Conservation (phyloP, 106 monocot species). For the Dioscorea dumetorum region DNA sequence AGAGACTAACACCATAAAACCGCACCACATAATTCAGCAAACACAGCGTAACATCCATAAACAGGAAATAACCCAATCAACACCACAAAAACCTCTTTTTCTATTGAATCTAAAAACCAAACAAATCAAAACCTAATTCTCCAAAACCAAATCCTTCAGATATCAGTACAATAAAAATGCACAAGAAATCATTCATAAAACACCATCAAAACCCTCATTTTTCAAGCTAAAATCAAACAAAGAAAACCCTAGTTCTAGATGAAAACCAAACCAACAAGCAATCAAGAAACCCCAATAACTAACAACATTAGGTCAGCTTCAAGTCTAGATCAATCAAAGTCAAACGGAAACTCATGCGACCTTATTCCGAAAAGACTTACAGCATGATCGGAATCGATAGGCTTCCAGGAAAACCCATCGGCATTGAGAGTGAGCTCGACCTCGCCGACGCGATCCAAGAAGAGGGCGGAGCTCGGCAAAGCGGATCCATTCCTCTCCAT, state of each 20-base stretch:
- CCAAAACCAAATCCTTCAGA: no score
- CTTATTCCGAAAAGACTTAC: constrained; percentile 4
- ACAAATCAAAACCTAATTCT: no score
- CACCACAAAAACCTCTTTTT: no score
- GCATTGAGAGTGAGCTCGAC: constrained; percentile 30
- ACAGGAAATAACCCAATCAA: no score
- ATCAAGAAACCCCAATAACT: background rate
- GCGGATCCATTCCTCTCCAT: constrained; percentile 19
- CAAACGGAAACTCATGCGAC: background rate
- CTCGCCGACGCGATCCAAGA: constrained; percentile 64
- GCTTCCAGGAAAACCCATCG: constrained; percentile 51
- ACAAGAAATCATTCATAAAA: no score
- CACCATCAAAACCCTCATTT: background rate
- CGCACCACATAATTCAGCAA: no score
- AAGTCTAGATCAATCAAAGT: background rate
- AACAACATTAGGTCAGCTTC: background rate
- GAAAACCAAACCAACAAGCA: background rate
- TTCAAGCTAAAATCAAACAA: background rate
- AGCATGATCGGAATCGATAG: constrained; percentile 4
- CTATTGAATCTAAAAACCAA: no score
- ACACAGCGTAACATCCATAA: no score
- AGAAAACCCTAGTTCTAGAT: background rate
- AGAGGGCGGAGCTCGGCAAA: constrained; percentile 26
- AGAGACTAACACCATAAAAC: no score
- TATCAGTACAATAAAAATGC: no score